Conservation (phyloP, 2,329 filamentous ascomycete species). For the Colletotrichum kahawae region DNA sequence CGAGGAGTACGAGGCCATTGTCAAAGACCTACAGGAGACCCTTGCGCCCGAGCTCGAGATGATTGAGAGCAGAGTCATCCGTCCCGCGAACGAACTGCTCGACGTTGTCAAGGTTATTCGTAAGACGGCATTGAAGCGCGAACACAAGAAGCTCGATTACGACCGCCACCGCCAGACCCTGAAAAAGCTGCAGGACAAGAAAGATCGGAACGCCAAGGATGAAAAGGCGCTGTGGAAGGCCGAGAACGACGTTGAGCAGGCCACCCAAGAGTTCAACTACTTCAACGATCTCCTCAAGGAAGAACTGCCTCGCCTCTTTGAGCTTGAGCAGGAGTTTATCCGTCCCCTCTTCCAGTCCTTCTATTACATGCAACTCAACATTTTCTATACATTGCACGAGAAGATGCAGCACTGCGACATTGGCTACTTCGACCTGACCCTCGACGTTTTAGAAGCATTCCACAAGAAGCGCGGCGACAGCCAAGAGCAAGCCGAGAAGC, state of each 20-base stretch:
- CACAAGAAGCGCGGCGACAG: slow-evolving; percentile 87
- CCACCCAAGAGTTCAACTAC: slow-evolving; percentile 96
- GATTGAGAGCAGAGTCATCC: slow-evolving; percentile 92
- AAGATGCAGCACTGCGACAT: slow-evolving; percentile 98
- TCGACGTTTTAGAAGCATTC: slow-evolving; percentile 92
- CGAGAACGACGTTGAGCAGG: slow-evolving; percentile 87
- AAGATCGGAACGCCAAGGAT: slow-evolving; percentile 94
- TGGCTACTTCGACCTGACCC: slow-evolving; percentile 92
- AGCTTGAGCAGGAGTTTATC: slow-evolving; percentile 92
- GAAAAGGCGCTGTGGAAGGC: slow-evolving; percentile 97
- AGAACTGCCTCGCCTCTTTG: slow-evolving; percentile 90
- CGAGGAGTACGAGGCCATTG: slow-evolving; percentile 93
- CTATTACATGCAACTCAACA: slow-evolving; percentile 99
- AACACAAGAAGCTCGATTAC: slow-evolving; percentile 97
- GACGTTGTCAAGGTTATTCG: slow-evolving; percentile 95
- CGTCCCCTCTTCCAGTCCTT: slow-evolving; percentile 97
- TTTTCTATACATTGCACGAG: slow-evolving; percentile 98
- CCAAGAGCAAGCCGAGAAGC: slow-evolving; percentile 80
- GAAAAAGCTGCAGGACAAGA: slow-evolving; percentile 98
- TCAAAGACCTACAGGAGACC: slow-evolving; percentile 87
- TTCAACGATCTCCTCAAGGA: slow-evolving; percentile 98
- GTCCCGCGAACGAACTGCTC: slow-evolving; percentile 89
- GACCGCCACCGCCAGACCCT: slow-evolving; percentile 82
- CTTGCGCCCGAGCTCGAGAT: slow-evolving; percentile 93
- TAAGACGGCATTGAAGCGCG: slow-evolving; percentile 86